Percentiles rank a stretch among this genome's conserved stretches.
Evolutionary conservation across 108 stramenopile genomes (phyloP).

Genomic region (Skeletonema grethae): DNA sequence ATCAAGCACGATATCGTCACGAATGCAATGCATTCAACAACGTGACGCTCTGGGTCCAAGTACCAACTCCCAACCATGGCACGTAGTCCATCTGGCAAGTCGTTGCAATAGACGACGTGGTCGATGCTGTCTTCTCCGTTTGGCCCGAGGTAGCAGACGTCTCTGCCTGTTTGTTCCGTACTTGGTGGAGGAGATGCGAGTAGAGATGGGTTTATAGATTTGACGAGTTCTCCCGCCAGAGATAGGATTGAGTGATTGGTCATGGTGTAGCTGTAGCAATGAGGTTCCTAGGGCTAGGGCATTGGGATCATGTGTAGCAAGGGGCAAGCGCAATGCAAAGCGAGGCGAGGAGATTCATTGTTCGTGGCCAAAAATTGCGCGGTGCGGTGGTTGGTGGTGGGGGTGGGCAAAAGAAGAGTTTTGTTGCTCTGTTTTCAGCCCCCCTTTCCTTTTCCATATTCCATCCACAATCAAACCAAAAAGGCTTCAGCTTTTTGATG

Average conservation of each 20-base stretch:
- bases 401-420: too few relatives aligned
- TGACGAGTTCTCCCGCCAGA: constrained; percentile 29
- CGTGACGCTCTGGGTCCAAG: constrained; percentile 45
- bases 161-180: constrained; percentile 33
- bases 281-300: too few relatives aligned
- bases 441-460: too few relatives aligned
- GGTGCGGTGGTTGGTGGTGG: too few relatives aligned
- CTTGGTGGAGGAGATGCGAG: constrained; percentile 34
- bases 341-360: too few relatives aligned
- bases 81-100: constrained; percentile 43
- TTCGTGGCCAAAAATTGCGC: too few relatives aligned
- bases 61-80: constrained; percentile 52
- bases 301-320: too few relatives aligned
- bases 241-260: constrained; percentile 3
- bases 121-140: constrained; percentile 33
- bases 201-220: constrained; percentile 40
- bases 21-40: constrained; percentile 33
- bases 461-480: too few relatives aligned
- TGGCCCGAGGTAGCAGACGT: constrained; percentile 51
- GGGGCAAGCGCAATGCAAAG: too few relatives aligned
- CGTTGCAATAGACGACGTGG: constrained; percentile 39
- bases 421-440: too few relatives aligned
- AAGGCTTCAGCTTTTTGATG: background rate
- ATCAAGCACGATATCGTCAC: constrained; percentile 27
- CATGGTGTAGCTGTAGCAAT: background rate